A percentile compares a stretch with the other conserved stretches of the same genome.
These are phyloP conservation scores for Gloeostereum incarnatum DNA, from an alignment of 768 basidiomycete genomes.

Conservation along the genomic window DNA sequence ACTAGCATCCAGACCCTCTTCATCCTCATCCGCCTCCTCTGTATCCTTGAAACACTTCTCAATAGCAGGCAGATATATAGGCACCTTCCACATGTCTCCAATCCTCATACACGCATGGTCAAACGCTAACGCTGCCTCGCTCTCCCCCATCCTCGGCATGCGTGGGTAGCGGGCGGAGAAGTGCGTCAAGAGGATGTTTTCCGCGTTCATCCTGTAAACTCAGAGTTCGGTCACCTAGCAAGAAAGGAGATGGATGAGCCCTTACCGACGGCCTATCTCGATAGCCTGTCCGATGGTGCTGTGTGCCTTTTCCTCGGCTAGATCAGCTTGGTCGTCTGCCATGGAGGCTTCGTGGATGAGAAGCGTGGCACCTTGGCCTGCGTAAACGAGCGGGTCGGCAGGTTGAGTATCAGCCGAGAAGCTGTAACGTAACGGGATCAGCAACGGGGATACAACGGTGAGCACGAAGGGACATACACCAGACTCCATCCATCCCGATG, in stretches of 20 bases:
- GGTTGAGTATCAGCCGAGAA: constrained; percentile 93
- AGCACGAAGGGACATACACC: constrained; percentile 45
- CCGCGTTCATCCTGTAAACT: constrained; percentile 65
- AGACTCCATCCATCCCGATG: constrained; percentile 72
- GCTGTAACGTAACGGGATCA: constrained; percentile 26
- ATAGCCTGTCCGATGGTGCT: constrained; percentile 89
- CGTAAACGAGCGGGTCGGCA: constrained; percentile 51
- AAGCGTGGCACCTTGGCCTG: constrained; percentile 61
- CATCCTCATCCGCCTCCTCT: constrained; percentile 35
- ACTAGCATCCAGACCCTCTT: constrained; percentile 19
- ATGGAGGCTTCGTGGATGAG: constrained; percentile 94
- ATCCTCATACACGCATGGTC: constrained; percentile 69
- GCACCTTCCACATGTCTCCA: constrained; percentile 81
- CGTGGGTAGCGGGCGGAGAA: constrained; percentile 94
- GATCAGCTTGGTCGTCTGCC: constrained; percentile 70
- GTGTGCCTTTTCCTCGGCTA: constrained; percentile 74
- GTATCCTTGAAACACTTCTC: constrained; percentile 52
- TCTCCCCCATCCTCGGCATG: constrained; percentile 42
- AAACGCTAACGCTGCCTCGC: constrained; percentile 49
- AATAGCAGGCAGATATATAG: constrained; percentile 64
- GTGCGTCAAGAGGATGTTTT: constrained; percentile 85
- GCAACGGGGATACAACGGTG: constrained; percentile 19
- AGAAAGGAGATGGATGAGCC: constrained; percentile 7
- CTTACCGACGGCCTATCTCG: constrained; percentile 60
- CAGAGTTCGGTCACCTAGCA: neutral